Conservation (phyloP, 164 flowering plant genomes). For the Liriodendron chinense region DNA sequence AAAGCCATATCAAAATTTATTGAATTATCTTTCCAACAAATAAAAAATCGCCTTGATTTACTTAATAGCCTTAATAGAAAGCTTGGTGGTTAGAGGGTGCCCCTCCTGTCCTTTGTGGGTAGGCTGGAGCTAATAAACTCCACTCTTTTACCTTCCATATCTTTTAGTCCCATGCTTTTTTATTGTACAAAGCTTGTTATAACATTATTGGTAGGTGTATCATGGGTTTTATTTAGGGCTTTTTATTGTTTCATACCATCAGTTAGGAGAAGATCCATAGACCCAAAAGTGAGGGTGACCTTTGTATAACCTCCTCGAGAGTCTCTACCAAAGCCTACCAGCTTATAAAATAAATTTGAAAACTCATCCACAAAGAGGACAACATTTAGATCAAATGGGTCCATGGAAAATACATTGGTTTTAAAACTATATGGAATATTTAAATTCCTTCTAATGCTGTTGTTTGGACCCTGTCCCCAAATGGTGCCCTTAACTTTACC, state of each 20-base stretch:
- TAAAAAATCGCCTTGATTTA: no score
- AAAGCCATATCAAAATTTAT: no score
- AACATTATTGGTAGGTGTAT: not conserved
- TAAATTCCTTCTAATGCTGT: not conserved
- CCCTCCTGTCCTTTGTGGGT: not conserved
- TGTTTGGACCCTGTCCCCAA: no score
- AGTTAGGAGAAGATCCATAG: not conserved
- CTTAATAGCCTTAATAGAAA: not conserved
- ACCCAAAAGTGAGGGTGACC: not conserved
- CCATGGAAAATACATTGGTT: not conserved
- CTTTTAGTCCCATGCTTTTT: not conserved
- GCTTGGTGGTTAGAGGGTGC: not conserved
- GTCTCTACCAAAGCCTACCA: not conserved
- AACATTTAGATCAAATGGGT: not conserved
- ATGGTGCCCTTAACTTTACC: no score
- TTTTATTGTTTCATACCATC: not conserved
- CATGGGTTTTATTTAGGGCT: not conserved
- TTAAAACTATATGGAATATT: not conserved
- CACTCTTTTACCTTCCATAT: not conserved
- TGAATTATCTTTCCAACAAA: no score
- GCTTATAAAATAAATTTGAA: not conserved
- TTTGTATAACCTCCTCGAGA: not conserved
- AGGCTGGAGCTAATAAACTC: not conserved
- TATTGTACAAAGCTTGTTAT: not conserved
- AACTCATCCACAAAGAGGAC: not conserved